These are phyloP conservation scores for Cryptococcus jaspeensis DNA, from an alignment of 1,284 basidiomycete genomes.

Conservation along the genomic window DNA sequence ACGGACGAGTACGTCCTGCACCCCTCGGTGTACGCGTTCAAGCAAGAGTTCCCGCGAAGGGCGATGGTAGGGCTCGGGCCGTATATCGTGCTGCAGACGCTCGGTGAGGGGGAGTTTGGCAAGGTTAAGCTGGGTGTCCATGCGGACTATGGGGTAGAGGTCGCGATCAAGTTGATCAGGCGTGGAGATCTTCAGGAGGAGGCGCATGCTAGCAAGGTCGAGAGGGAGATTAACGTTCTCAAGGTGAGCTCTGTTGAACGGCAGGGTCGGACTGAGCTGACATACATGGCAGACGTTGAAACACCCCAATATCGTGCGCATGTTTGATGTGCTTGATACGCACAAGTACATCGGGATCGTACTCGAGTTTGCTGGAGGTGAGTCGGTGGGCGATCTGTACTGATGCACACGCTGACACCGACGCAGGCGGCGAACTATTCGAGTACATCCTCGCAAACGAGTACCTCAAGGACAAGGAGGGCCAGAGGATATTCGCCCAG, in stretches of 20 bases:
- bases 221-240: slow-evolving; percentile 95
- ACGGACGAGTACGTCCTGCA: slow-evolving; percentile 57
- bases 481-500: slow-evolving; percentile 94
- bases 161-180: slow-evolving; percentile 98
- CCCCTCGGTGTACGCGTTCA: slow-evolving; percentile 81
- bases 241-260: slow-evolving; percentile 61
- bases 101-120: slow-evolving; percentile 98
- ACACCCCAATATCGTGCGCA: slow-evolving; percentile 96
- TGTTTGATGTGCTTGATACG: slow-evolving; percentile 99
- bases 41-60: slow-evolving; percentile 75
- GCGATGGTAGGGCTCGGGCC: slow-evolving; percentile 91
- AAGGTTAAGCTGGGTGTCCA: slow-evolving; percentile 99
- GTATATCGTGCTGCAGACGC: slow-evolving; percentile 88
- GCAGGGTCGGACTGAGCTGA: not conserved
- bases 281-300: slow-evolving; percentile 68
- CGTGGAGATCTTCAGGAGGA: slow-evolving; percentile 86
- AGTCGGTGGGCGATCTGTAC: slow-evolving; percentile 18
- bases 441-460: slow-evolving; percentile 98
- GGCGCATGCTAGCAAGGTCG: slow-evolving; percentile 89
- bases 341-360: slow-evolving; percentile 99
- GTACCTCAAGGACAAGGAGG: slow-evolving; percentile 92
- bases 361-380: slow-evolving; percentile 88
- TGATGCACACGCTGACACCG: slow-evolving; percentile 1
- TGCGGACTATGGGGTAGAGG: slow-evolving; percentile 91
- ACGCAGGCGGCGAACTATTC: slow-evolving; percentile 87